phyloP scores from a whole-genome alignment of 805 yeast genomes.

The Saitoella complicata region DNA sequence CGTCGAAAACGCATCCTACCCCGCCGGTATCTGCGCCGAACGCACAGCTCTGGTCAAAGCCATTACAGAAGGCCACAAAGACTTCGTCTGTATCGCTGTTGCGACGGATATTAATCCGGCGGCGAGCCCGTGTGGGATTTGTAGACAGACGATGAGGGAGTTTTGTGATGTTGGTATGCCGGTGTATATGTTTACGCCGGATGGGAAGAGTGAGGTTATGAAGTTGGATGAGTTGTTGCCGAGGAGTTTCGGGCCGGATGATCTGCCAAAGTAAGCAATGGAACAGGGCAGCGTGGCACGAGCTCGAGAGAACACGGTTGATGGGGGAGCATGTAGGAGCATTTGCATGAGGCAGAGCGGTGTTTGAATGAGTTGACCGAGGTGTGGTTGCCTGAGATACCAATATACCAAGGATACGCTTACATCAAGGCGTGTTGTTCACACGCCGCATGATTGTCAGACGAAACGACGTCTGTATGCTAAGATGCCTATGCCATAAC shows the following conservation, averaged over 20 bases:
- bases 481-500: slow-evolving; percentile 3
- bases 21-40: not conserved
- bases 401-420: no score
- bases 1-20: not conserved
- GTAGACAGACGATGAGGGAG: not conserved
- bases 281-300: no score
- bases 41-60: not conserved
- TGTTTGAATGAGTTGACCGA: no score
- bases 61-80: not conserved
- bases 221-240: not conserved
- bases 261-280: not conserved
- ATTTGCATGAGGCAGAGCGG: no score
- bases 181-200: not conserved
- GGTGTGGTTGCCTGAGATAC: no score
- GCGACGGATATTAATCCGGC: not conserved
- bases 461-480: no score
- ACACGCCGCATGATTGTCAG: no score
- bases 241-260: not conserved
- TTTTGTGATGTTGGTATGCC: not conserved
- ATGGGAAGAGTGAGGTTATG: not conserved
- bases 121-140: not conserved
- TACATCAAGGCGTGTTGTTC: no score
- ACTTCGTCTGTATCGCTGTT: not conserved
- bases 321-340: no score
- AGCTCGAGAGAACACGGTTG: no score